These are phyloP conservation scores for Stentor roeselii DNA, from an alignment of 73 alveolate genomes.

Conservation along the genomic window DNA sequence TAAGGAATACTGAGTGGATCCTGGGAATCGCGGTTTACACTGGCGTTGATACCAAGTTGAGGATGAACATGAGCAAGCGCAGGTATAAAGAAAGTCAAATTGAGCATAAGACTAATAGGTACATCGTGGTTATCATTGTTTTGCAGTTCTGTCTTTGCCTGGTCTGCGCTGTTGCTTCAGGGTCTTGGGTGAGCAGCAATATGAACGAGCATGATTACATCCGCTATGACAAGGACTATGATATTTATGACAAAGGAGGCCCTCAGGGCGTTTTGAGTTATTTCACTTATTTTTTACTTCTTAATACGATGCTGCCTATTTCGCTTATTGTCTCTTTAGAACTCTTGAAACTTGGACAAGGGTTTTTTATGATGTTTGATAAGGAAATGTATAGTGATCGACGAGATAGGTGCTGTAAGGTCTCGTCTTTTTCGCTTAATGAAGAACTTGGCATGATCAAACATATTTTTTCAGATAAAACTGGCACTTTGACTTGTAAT, in stretches of 20 bases:
- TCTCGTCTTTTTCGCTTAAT: constrained; percentile 47
- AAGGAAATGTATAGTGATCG: constrained; percentile 69
- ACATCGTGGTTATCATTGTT: constrained; percentile 39
- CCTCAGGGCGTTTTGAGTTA: constrained; percentile 65
- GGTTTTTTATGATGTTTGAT: constrained; percentile 77
- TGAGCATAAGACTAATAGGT: constrained; percentile 43
- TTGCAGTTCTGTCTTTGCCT: constrained; percentile 38
- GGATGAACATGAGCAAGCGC: constrained; percentile 89
- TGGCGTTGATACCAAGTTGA: constrained; percentile 93
- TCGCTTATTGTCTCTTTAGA: constrained; percentile 92
- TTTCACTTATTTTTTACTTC: constrained; percentile 88
- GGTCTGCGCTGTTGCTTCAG: constrained; percentile 31
- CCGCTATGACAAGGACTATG: not conserved
- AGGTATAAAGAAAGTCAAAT: constrained; percentile 82
- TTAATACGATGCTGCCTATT: constrained; percentile 96
- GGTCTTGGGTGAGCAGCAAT: constrained; percentile 32
- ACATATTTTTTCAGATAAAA: constrained; percentile 40
- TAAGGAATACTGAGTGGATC: constrained; percentile 86
- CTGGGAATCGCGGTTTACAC: constrained; percentile 92
- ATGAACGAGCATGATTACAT: constrained; percentile 42
- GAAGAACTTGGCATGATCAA: constrained; percentile 51
- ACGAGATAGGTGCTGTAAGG: constrained; percentile 64
- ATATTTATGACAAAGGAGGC: constrained; percentile 6
- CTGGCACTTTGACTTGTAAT: constrained; percentile 34
- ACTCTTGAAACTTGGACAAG: constrained; percentile 90